Evolutionary conservation across 2,329 filamentous ascomycete genomes (phyloP).

Genomic region (Septoria linicola): DNA sequence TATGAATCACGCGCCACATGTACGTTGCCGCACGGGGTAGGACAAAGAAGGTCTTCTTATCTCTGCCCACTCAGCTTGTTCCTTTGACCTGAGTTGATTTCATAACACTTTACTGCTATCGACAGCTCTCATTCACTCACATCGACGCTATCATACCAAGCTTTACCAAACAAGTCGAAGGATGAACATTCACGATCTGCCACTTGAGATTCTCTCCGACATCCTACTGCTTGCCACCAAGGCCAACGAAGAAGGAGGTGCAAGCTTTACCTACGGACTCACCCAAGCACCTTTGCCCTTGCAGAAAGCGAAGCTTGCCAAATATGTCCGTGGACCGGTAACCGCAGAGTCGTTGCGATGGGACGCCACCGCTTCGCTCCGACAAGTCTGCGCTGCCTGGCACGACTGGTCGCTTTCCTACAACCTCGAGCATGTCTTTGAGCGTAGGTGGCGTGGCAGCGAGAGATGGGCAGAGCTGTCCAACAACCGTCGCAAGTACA

Average conservation of each 20-base stretch:
- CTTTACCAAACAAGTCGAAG: constrained; percentile 3
- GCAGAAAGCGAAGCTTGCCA: constrained; percentile 46
- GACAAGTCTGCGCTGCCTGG: constrained; percentile 52
- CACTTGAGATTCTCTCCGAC: constrained; percentile 52
- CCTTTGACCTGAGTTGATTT: constrained; percentile 18
- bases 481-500: constrained; percentile 43
- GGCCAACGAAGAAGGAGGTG: constrained; percentile 49
- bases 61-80: constrained; percentile 23
- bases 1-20: constrained; percentile 10
- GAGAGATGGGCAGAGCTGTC: constrained; percentile 54
- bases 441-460: constrained; percentile 53
- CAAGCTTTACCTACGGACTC: constrained; percentile 54
- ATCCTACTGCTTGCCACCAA: constrained; percentile 52
- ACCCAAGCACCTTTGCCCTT: constrained; percentile 50
- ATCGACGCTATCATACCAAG: constrained; percentile 9
- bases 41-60: constrained; percentile 23
- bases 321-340: constrained; percentile 53
- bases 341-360: constrained; percentile 53
- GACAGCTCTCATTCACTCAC: constrained; percentile 11
- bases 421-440: constrained; percentile 52
- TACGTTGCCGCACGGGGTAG: constrained; percentile 1
- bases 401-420: constrained; percentile 55
- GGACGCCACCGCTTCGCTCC: constrained; percentile 51
- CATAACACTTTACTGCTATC: constrained; percentile 16
- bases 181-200: constrained; percentile 48